phyloP scores from a whole-genome alignment of 2,329 filamentous ascomycete genomes.

The Cryphonectria carpinicola region DNA sequence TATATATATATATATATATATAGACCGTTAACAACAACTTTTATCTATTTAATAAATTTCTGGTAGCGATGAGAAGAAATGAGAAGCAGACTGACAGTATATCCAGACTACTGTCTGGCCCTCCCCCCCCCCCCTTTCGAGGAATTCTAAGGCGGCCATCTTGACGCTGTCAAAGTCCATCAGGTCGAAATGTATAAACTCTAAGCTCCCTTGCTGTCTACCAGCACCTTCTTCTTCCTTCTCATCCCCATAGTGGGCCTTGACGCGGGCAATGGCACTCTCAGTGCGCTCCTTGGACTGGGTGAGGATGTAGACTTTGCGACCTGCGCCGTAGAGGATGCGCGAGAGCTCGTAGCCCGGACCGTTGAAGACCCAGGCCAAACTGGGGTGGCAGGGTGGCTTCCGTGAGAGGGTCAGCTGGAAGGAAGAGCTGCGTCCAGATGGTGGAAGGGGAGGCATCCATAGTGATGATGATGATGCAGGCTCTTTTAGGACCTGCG shows the following conservation, averaged over 20 bases:
- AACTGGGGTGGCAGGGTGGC: conserved; percentile 29
- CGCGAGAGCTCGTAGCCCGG: conserved; percentile 52
- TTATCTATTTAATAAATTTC: neutral
- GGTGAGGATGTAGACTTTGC: conserved; percentile 55
- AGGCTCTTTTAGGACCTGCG: neutral
- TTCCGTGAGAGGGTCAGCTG: conserved; percentile 29
- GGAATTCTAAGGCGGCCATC: conserved; percentile 27
- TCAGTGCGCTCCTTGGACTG: conserved; percentile 37
- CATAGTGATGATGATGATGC: neutral
- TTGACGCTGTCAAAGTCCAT: conserved; percentile 31
- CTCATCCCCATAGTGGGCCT: conserved; percentile 23
- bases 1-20: neutral
- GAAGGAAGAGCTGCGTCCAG: conserved; percentile 34
- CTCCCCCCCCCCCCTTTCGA: conserved; percentile 23
- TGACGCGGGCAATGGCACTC: conserved; percentile 31
- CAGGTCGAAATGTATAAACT: conserved; percentile 32
- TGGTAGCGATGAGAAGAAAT: neutral
- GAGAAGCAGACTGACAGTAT: conserved; percentile 22
- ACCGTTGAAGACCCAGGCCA: no score
- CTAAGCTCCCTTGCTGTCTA: conserved; percentile 23
- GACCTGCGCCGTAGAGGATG: conserved; percentile 54
- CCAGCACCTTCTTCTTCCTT: neutral
- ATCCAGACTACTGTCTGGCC: conserved; percentile 29
- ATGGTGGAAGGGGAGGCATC: neutral
- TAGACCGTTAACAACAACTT: no score